Conservation (phyloP, 1,284 basidiomycete species). For the Papiliotrema terrestris region DNA sequence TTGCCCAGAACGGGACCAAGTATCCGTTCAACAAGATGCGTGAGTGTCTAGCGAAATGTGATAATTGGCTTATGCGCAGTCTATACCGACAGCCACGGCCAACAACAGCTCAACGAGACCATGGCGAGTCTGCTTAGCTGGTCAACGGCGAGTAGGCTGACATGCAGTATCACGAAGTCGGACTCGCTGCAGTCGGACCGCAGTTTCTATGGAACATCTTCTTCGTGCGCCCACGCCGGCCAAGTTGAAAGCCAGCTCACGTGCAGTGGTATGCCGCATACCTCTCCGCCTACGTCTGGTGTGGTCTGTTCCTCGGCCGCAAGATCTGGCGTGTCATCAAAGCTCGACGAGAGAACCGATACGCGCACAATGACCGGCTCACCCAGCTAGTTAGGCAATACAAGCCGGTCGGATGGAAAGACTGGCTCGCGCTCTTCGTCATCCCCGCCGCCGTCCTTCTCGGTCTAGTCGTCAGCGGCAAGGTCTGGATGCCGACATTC, state of each 20-base stretch:
- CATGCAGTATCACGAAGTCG: constrained; percentile 12
- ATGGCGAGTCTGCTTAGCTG: constrained; percentile 1
- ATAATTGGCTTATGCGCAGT: neutral
- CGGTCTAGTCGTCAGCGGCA: constrained; percentile 6
- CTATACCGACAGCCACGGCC: constrained; percentile 6
- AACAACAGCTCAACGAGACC: constrained; percentile 14
- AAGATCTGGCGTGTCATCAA: constrained; percentile 10
- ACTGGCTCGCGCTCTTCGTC: constrained; percentile 11
- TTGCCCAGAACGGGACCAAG: constrained; percentile 14
- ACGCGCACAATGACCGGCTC: constrained; percentile 13
- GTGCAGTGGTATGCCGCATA: constrained; percentile 18
- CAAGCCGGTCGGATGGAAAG: neutral
- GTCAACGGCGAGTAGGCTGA: neutral
- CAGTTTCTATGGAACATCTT: constrained; percentile 21
- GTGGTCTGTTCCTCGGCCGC: constrained; percentile 14
- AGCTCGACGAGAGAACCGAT: constrained; percentile 7
- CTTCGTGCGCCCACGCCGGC: neutral
- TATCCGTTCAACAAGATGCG: constrained; percentile 18
- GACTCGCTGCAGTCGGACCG: constrained; percentile 16
- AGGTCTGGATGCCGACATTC: constrained; percentile 18
- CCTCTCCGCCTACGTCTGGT: constrained; percentile 19
- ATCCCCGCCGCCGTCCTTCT: constrained; percentile 17
- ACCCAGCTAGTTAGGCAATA: neutral
- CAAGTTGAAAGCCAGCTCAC: neutral
- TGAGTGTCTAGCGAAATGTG: neutral